phyloP scores from a whole-genome alignment of 1,139 yeast species.

The Candida glucosophila region DNA sequence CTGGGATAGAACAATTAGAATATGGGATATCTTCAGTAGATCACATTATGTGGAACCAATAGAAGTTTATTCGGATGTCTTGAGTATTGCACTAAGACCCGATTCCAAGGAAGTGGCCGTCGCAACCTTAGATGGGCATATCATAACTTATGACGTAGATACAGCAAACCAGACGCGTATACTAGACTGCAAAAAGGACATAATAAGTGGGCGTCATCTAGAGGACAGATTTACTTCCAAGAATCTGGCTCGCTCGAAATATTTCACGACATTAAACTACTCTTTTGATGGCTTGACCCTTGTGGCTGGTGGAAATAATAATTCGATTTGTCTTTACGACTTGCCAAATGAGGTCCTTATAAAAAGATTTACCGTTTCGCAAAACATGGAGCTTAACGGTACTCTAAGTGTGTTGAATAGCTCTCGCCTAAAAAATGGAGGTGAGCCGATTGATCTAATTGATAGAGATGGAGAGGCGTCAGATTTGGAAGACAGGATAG shows the following conservation, averaged over 20 bases:
- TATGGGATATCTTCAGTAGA: constrained; percentile 89
- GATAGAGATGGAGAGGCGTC: constrained; percentile 83
- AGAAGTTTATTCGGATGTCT: constrained; percentile 77
- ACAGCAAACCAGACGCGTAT: constrained; percentile 73
- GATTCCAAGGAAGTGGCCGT: constrained; percentile 89
- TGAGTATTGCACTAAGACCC: constrained; percentile 78
- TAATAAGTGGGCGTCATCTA: constrained; percentile 76
- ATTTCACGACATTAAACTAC: constrained; percentile 72
- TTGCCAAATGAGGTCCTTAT: constrained; percentile 78
- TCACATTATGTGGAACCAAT: constrained; percentile 86
- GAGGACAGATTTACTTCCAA: constrained; percentile 77
- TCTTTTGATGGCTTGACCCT: constrained; percentile 85
- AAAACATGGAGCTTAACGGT: constrained; percentile 87
- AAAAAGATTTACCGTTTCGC: constrained; percentile 74
- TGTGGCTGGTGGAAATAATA: constrained; percentile 90
- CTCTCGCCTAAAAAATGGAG: constrained; percentile 78
- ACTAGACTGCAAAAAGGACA: constrained; percentile 82
- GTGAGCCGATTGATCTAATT: constrained; percentile 71
- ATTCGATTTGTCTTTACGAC: constrained; percentile 86
- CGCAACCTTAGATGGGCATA: constrained; percentile 82
- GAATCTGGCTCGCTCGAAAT: constrained; percentile 77
- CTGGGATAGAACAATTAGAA: constrained; percentile 91
- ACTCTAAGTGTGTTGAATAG: constrained; percentile 76
- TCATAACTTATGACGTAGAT: constrained; percentile 76
- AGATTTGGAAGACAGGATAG: constrained; percentile 77